Conservation (phyloP, 805 yeast genomes). For the Isabelozyma heimii region DNA sequence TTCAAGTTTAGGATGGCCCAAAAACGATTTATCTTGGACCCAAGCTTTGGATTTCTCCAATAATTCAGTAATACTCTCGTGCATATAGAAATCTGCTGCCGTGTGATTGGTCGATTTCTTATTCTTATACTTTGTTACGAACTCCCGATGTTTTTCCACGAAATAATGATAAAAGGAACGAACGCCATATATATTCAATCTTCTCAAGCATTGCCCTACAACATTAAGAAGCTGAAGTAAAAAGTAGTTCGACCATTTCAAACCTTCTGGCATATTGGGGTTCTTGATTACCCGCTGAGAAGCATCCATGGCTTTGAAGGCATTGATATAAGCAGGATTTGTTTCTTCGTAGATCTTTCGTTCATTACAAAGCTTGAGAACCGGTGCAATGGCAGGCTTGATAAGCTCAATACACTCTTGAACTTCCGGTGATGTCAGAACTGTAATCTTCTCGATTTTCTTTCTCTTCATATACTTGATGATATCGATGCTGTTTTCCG, state of each 20-base stretch:
- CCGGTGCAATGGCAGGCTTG: constrained; percentile 66
- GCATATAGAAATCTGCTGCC: constrained; percentile 60
- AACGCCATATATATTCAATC: constrained; percentile 80
- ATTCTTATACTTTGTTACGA: constrained; percentile 53
- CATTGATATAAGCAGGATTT: constrained; percentile 67
- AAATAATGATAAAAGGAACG: constrained; percentile 71
- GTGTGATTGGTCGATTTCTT: constrained; percentile 62
- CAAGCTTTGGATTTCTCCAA: constrained; percentile 43
- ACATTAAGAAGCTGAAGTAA: constrained; percentile 61
- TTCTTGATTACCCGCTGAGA: constrained; percentile 56
- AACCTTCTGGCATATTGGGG: constrained; percentile 58
- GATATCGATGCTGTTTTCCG: constrained; percentile 81
- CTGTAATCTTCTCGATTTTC: constrained; percentile 56
- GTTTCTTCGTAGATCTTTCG: constrained; percentile 59
- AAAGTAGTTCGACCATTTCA: constrained; percentile 70
- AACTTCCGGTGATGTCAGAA: constrained; percentile 55
- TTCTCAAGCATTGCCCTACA: constrained; percentile 67
- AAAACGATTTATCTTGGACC: constrained; percentile 32
- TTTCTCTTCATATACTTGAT: constrained; percentile 73
- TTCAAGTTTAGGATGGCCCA: constrained; percentile 75
- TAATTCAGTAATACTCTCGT: constrained; percentile 45
- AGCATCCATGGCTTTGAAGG: constrained; percentile 68
- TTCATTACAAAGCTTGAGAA: constrained; percentile 60
- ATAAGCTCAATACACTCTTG: constrained; percentile 52
- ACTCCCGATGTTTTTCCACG: constrained; percentile 54